Conservation (phyloP, 1,284 basidiomycete species). For the Pyrrhoderma lamaoense region DNA sequence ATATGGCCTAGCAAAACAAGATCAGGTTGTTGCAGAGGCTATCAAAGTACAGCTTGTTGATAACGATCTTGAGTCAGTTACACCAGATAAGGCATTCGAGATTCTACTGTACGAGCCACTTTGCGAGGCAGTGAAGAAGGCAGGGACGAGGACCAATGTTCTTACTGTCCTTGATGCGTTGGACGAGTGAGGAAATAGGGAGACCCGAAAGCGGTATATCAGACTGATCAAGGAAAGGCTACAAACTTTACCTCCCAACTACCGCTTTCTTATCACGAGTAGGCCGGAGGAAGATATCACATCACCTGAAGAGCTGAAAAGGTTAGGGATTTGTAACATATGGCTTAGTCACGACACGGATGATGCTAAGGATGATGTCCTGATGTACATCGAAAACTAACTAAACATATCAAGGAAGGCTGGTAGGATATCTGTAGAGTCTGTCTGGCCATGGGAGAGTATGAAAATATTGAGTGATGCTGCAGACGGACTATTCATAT, state of each 20-base stretch:
- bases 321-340: not conserved
- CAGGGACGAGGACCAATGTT: not conserved
- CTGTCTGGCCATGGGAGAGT: slow-evolving; percentile 7
- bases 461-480: slow-evolving; percentile 21
- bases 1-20: not conserved
- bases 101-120: not conserved
- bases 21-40: not conserved
- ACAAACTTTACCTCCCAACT: not conserved
- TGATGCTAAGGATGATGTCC: no score
- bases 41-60: no score
- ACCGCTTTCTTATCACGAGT: not conserved
- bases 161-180: slow-evolving; percentile 15
- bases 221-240: not conserved
- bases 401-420: no score
- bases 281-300: not conserved
- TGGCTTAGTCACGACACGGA: no score
- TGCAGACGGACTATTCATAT: slow-evolving; percentile 25
- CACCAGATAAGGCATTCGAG: no score
- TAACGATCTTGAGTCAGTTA: no score
- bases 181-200: slow-evolving; percentile 7
- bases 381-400: no score
- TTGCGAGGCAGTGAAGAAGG: not conserved
- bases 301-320: no score
- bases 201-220: not conserved
- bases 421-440: not conserved